Evolutionary conservation across 352 stramenopile species (phyloP).

Genomic region (Phytophthora quininea): DNA sequence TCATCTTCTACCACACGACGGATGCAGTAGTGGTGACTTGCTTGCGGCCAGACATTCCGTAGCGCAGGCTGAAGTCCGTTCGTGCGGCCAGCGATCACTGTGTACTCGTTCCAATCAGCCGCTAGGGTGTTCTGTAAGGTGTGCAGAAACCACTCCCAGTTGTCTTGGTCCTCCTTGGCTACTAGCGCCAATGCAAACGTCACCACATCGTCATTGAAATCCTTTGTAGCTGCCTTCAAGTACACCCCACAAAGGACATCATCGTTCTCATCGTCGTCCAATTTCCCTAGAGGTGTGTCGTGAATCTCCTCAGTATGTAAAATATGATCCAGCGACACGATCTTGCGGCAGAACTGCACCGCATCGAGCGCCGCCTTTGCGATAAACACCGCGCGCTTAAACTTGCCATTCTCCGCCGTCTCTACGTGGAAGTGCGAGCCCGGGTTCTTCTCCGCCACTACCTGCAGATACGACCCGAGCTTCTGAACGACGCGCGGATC

Average conservation of each 20-base stretch:
- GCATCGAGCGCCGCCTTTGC: slow-evolving; percentile 55
- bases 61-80: slow-evolving; percentile 60
- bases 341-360: slow-evolving; percentile 62
- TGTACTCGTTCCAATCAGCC: slow-evolving; percentile 67
- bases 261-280: slow-evolving; percentile 66
- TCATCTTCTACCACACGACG: slow-evolving; percentile 77
- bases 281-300: slow-evolving; percentile 44
- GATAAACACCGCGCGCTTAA: slow-evolving; percentile 73
- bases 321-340: slow-evolving; percentile 70
- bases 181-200: slow-evolving; percentile 76
- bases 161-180: slow-evolving; percentile 62
- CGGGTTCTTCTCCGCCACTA: slow-evolving; percentile 72
- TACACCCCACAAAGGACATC: slow-evolving; percentile 78
- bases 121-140: slow-evolving; percentile 48
- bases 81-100: slow-evolving; percentile 63
- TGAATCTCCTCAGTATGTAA: slow-evolving; percentile 42
- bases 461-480: slow-evolving; percentile 61
- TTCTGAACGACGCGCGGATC: slow-evolving; percentile 71
- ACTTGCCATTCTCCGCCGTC: slow-evolving; percentile 50
- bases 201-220: slow-evolving; percentile 75
- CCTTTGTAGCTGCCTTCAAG: slow-evolving; percentile 72
- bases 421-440: slow-evolving; percentile 64
- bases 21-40: slow-evolving; percentile 77
- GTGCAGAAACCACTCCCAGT: slow-evolving; percentile 81
- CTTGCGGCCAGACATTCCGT: slow-evolving; percentile 54